Base-by-base conservation (phyloP, 164 flowering plant species). In the Houttuynia cordata region DNA sequence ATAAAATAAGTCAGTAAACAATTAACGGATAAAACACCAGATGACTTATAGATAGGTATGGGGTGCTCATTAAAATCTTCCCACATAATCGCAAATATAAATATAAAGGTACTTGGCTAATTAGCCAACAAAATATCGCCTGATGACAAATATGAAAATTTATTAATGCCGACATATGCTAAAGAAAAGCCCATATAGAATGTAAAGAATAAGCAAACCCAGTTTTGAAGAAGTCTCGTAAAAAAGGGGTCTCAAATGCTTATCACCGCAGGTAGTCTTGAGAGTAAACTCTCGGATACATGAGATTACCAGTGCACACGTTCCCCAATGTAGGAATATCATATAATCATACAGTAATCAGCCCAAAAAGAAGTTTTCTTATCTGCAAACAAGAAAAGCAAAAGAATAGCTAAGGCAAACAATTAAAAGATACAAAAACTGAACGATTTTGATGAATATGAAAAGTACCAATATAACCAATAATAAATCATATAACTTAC, bases 301-400 rank as follows among this genome's bases (percentile, higher is more conserved):
- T 8, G 49, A 45, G 49, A 7, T 45, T 45, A 45, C n/a, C n/a
- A n/a, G 49, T 45, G 49, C 13, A 45, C 0, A 45, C 9, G 14
- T 12, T 12, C 17, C 49, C 49, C 7, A 45, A 10, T 12, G 49
- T 45, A 45, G 17, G n/a, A 45, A 45, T 14, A 45, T 45, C 49
- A 17, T 45, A 45, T 14, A 45, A 10, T 78, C 72, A 80, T n/a
- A 71, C 83, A 62, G 65, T 71, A 70, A 76, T 75, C 61, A 67
- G 73, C 15, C 77, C 74, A 69, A 72, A 74, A 58, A 84, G 83
- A 74, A 51, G 53, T 72, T 76, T 82, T 62, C 87, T 83, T 70
- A 84, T 82, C 89, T 84, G 86, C 78, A 70, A n/a, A n/a, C n/a
- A 70, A 57, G 39, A 21, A 15, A 30, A 0, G 52, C 34, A 39